Evolutionary conservation across 352 stramenopile species (phyloP).

Genomic region (Globisporangium acanthophoron): DNA sequence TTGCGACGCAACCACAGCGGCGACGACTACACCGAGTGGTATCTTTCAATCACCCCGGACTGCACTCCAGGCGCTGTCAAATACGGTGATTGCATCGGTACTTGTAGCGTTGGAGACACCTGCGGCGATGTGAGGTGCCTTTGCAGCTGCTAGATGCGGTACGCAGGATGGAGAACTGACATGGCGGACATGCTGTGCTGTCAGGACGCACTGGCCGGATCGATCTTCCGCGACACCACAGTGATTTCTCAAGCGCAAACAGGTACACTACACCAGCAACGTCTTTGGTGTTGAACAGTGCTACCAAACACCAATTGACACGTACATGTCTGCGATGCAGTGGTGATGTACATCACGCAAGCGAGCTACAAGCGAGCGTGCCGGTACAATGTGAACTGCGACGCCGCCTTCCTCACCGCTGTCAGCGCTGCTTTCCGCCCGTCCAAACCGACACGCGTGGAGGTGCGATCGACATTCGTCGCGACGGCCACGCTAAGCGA

Average conservation of each 20-base stretch:
- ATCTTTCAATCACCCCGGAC: conserved; percentile 6
- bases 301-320: too few relatives aligned
- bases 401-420: conserved; percentile 15
- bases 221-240: conserved; percentile 29
- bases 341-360: conserved; percentile 31
- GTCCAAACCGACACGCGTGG: conserved; percentile 1
- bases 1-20: conserved; percentile 12
- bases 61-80: conserved; percentile 11
- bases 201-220: conserved; percentile 27
- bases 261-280: conserved; percentile 11
- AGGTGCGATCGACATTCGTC: conserved; percentile 8
- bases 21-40: conserved; percentile 30
- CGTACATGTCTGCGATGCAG: conserved; percentile 6
- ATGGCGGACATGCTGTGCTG: background rate
- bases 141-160: too few relatives aligned
- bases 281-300: too few relatives aligned
- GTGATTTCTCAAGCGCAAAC: conserved; percentile 38
- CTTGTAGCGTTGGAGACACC: conserved; percentile 25
- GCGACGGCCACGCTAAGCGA: conserved; percentile 8
- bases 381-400: conserved; percentile 30
- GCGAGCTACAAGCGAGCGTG: conserved; percentile 28
- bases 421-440: conserved; percentile 16
- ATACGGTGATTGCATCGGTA: conserved; percentile 33
- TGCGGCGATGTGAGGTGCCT: conserved; percentile 32
- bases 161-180: background rate